Evolutionary conservation across 345 rosid genomes (phyloP).

Genomic region (Raphanus raphanistrum): DNA sequence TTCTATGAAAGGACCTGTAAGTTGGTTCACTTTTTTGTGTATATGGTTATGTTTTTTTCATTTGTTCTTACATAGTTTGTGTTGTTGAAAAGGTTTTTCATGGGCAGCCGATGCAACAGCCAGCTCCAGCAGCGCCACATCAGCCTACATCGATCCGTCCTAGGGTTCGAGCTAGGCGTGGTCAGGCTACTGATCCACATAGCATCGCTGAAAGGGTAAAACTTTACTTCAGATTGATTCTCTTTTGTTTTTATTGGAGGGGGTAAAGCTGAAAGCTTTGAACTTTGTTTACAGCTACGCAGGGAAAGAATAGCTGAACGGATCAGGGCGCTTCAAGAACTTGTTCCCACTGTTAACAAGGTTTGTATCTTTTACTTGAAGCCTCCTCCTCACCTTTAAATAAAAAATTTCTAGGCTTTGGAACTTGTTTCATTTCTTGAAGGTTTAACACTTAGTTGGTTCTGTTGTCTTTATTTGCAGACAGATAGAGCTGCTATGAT

Average conservation of each 20-base stretch:
- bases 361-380: slow-evolving; percentile 40
- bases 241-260: background rate
- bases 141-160: slow-evolving; percentile 89
- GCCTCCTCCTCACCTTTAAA: slow-evolving; percentile 8
- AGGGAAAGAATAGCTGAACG: slow-evolving; percentile 98
- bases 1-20: slow-evolving; percentile 66
- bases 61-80: background rate
- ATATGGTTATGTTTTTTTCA: background rate
- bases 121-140: slow-evolving; percentile 77
- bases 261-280: slow-evolving; percentile 10
- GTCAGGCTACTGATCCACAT: slow-evolving; percentile 99
- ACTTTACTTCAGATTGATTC: slow-evolving; percentile 10
- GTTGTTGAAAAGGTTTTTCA: slow-evolving; percentile 65
- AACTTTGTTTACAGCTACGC: slow-evolving; percentile 64
- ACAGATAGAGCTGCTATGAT: slow-evolving; percentile 97
- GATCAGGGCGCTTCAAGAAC: slow-evolving; percentile 94
- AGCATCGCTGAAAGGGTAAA: slow-evolving; percentile 98
- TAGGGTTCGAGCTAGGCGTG: slow-evolving; percentile 96
- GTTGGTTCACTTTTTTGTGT: slow-evolving; percentile 19
- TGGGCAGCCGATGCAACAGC: slow-evolving; percentile 77
- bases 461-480: slow-evolving; percentile 43
- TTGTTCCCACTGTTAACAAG: slow-evolving; percentile 98
- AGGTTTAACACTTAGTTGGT: background rate
- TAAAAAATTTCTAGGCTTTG: background rate
- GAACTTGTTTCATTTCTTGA: slow-evolving; percentile 5